Evolutionary conservation across 2,329 filamentous ascomycete genomes (phyloP), one percentile per base, ranked within the genome.

Genomic region (Colletotrichum siamense): DNA sequence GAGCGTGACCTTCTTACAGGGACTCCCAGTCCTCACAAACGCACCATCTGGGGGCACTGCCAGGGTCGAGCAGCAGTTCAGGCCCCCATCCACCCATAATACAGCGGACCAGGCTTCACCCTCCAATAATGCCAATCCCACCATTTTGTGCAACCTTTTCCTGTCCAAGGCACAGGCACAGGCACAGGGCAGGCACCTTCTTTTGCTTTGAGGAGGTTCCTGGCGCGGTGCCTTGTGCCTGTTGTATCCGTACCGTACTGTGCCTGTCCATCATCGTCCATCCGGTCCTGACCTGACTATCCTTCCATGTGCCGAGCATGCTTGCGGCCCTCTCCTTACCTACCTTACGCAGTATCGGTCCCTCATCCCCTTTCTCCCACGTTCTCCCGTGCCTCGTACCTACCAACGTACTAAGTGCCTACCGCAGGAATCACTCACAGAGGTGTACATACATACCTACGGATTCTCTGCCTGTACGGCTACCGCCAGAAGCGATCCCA

Each of bases 111-210:
- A 52, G 39, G 36, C 30, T 67, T 64, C 44, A 73, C 69, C 63
- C 69, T 76, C 63, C 62, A 73, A 75, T 75, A 64, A 75, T 57
- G 73, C 30, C 63, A 75, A 75, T 75, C 63, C 73, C 69, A 72
- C 69, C 69, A 57, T 73, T 73, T 75, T 68, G 63, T 75, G 73
- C 69, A 67, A 75, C 72, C 61, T 61, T 39, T 63, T 36, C 55
- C 26, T 55, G 57, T 61, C 26, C 57, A 32, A 30, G 55, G 52
- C 12, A 26, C 28, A 62, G 13, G 32, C n/a, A 30, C 55, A 24
- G 16, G 9, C 57, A 49, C 22, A 30, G 64, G 28, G 61, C 55
- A 24, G 16, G 9, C 36, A 49, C 22, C 57, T 10, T 16, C 67
- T 36, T 49, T 49, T 57, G 44, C 61, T 55, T 24, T 26, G n/a